Evolutionary conservation across 2,329 filamentous ascomycete genomes (phyloP).

Genomic region (Dothidotthia symphoricarpi): DNA sequence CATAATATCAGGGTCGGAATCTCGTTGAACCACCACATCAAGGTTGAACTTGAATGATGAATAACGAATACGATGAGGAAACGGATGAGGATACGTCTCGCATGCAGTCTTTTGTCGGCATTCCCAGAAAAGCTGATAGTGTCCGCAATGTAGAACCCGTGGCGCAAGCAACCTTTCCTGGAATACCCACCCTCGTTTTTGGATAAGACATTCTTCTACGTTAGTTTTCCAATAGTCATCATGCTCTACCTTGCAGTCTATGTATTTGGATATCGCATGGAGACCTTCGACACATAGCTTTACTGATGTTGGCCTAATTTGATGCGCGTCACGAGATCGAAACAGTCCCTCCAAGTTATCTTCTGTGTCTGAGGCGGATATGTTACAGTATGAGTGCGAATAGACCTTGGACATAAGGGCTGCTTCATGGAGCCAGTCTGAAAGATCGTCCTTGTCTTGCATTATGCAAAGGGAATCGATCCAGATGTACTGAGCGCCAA

Average conservation of each 20-base stretch:
- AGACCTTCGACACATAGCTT: not conserved
- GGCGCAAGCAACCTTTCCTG: slow-evolving; percentile 18
- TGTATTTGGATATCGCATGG: not conserved
- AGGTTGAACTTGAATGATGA: not conserved
- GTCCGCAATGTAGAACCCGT: slow-evolving; percentile 15
- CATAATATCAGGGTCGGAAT: not conserved
- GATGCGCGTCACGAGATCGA: not conserved
- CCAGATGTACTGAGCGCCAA: slow-evolving; percentile 18
- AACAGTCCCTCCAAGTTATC: slow-evolving; percentile 8
- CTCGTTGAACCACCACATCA: not conserved
- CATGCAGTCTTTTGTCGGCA: slow-evolving; percentile 7
- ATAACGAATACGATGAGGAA: too few relatives aligned
- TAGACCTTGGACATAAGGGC: slow-evolving; percentile 9
- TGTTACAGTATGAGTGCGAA: slow-evolving; percentile 7
- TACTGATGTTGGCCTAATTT: not conserved
- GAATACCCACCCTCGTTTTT: slow-evolving; percentile 11
- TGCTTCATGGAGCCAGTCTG: slow-evolving; percentile 5
- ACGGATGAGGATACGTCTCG: slow-evolving; percentile 6
- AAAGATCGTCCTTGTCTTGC: slow-evolving; percentile 2
- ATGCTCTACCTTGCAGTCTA: not conserved
- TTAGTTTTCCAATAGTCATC: not conserved
- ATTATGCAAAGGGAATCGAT: slow-evolving; percentile 15
- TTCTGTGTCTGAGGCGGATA: slow-evolving; percentile 4
- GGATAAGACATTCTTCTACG: not conserved
- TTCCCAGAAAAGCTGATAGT: slow-evolving; percentile 22